Evolutionary conservation across 1,284 basidiomycete genomes (phyloP).

Genomic region (Paramarasmius palmivorus): DNA sequence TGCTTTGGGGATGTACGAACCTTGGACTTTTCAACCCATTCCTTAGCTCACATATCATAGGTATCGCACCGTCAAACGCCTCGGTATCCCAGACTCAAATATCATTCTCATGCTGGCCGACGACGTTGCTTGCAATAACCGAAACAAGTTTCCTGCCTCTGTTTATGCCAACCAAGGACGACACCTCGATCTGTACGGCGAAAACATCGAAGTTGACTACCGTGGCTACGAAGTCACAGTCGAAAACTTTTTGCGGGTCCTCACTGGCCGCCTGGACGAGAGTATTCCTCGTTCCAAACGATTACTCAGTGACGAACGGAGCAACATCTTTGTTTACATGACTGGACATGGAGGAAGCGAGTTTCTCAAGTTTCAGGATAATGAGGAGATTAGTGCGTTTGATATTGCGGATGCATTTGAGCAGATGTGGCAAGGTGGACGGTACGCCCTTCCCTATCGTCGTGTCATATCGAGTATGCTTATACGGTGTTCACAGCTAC

Average conservation of each 20-base stretch:
- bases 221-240: conserved; percentile 97
- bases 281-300: conserved; percentile 90
- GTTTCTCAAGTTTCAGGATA: conserved; percentile 99
- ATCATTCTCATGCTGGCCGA: conserved; percentile 99
- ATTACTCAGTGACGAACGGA: conserved; percentile 87
- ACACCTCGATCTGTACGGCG: conserved; percentile 89
- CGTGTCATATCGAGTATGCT: not conserved
- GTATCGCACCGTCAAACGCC: conserved; percentile 97
- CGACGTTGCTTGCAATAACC: conserved; percentile 91
- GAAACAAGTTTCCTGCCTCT: conserved; percentile 90
- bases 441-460: conserved; percentile 45
- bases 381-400: conserved; percentile 95
- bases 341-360: conserved; percentile 98
- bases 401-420: conserved; percentile 97
- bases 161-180: conserved; percentile 86
- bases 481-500: conserved; percentile 57
- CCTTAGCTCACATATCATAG: conserved; percentile 34
- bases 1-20: conserved; percentile 86
- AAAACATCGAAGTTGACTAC: conserved; percentile 97
- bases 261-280: conserved; percentile 66
- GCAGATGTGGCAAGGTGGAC: conserved; percentile 97
- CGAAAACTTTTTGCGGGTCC: conserved; percentile 84
- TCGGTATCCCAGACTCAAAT: conserved; percentile 97
- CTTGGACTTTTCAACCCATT: not conserved
- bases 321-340: conserved; percentile 97